Evolutionary conservation across 257 asterid species (phyloP), one percentile per base, ranked within the genome.

Genomic region (Solanum medicagineum): DNA sequence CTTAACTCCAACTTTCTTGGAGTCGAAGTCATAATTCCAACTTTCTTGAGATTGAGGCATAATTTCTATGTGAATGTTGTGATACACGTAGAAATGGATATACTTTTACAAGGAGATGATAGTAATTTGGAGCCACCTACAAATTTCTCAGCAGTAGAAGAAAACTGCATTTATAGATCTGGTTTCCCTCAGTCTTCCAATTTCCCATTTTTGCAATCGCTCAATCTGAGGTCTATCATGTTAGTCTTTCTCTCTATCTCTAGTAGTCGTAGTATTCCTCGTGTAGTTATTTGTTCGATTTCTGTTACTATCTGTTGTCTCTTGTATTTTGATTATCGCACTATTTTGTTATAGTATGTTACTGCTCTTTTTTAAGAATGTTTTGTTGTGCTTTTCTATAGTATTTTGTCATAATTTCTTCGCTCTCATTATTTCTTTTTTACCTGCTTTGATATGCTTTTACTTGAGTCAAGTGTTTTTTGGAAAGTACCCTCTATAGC

Each of bases 141-240:
- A 1, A 89, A 90, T 40, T 89, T 90, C 40, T 85, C 90, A 11
- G 69, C 81, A 59, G 91, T 90, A 62, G 92, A 88, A 86, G 89
- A 85, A 54, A 79, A 75, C 56, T 83, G 85, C 90, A 84, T 90
- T 68, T 90, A 89, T 77, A 89, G 93, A 69, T 89, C 91, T 82
- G 89, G 91, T 79, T 89, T 90, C 32, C 93, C 93, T 7, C 88
- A 88, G 81, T 85, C 92, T 22, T 73, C 87, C 47, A 88, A 88
- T 89, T 89, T 90, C 62, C 83, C 92, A 4, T 89, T 90, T 83
- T 85, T 90, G 49, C 88, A 81, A 53, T 85, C 91, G 80, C 92
- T 90, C 84, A 86, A 87, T 55, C 89, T 90, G 15, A 87, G 87
- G 62, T 87, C 91, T 74, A 80, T 90, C 77, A 80, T 90, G 93